Percentiles rank a stretch among this genome's conserved stretches.
These are phyloP conservation scores for Eimeria acervulina DNA, from an alignment of 169 alveolate species.

Conservation along the genomic window DNA sequence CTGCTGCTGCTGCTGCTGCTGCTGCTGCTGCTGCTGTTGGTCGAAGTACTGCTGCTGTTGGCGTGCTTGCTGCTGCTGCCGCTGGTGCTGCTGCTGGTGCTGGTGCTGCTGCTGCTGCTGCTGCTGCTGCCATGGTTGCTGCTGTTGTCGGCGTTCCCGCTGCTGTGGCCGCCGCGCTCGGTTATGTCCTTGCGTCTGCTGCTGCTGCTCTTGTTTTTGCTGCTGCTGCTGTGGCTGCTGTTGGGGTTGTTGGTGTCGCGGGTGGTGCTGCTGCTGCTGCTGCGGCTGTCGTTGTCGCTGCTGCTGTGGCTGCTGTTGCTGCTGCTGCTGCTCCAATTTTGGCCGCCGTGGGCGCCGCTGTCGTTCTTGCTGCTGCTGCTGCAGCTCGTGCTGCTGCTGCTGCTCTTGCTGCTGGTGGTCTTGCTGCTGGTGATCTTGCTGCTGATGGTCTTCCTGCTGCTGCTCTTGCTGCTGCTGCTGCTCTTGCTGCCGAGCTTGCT, in stretches of 20 bases:
- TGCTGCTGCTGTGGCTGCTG: neutral
- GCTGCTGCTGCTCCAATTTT: no score
- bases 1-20: slow-evolving; percentile 7
- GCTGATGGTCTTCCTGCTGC: no score
- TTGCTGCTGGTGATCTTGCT: no score
- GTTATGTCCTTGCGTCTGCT: neutral
- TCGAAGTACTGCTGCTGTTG: neutral
- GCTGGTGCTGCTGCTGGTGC: slow-evolving; percentile 38
- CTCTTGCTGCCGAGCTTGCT: no score
- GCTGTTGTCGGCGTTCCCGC: neutral
- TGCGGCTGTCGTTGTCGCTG: no score
- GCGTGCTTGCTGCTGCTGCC: neutral
- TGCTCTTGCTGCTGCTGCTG: neutral
- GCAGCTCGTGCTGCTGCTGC: neutral
- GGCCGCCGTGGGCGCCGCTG: neutral
- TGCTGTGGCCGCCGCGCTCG: no score
- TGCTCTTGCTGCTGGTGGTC: no score
- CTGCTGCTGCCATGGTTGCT: neutral
- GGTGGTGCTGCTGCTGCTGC: no score
- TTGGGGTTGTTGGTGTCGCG: no score
- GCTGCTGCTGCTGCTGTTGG: neutral
- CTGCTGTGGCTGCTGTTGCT: neutral
- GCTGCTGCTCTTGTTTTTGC: neutral
- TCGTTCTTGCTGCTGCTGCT: neutral
- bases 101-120: neutral